Conservation (phyloP, 1,284 basidiomycete genomes). For the Sanghuangporus baumii region DNA sequence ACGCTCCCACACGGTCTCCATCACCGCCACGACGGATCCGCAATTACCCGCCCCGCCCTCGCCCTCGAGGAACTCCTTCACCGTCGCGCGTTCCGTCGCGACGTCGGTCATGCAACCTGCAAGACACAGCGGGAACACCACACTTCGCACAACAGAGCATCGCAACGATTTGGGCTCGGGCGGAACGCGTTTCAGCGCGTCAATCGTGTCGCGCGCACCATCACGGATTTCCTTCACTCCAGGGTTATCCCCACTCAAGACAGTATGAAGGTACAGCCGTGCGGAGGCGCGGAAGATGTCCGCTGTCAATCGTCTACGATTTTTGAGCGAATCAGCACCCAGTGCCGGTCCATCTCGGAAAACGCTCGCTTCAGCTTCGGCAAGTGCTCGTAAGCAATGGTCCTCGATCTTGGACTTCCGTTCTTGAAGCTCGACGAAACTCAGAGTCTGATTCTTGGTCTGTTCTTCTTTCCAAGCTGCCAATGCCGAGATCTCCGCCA, state of each 20-base stretch:
- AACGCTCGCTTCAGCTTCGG: constrained; percentile 17
- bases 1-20: constrained; percentile 55
- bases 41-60: constrained; percentile 57
- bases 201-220: constrained; percentile 51
- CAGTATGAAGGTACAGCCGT: constrained; percentile 63
- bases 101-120: constrained; percentile 63
- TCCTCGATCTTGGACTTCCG: constrained; percentile 50
- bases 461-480: constrained; percentile 56
- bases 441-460: constrained; percentile 38
- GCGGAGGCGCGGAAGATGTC: constrained; percentile 73
- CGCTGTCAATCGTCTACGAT: constrained; percentile 48
- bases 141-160: constrained; percentile 63
- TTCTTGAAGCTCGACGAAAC: constrained; percentile 50
- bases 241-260: constrained; percentile 64
- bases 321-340: constrained; percentile 28
- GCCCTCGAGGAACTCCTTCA: constrained; percentile 42
- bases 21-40: constrained; percentile 45
- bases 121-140: constrained; percentile 71
- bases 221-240: constrained; percentile 52
- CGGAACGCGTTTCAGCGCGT: constrained; percentile 42
- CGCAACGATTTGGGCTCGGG: constrained; percentile 32
- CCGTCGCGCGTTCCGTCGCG: constrained; percentile 35
- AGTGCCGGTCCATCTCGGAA: constrained; percentile 18
- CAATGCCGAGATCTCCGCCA: constrained; percentile 67
- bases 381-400: constrained; percentile 27